phyloP scores from a whole-genome alignment of 257 asterid genomes.

The Solanum dulcamara region DNA sequence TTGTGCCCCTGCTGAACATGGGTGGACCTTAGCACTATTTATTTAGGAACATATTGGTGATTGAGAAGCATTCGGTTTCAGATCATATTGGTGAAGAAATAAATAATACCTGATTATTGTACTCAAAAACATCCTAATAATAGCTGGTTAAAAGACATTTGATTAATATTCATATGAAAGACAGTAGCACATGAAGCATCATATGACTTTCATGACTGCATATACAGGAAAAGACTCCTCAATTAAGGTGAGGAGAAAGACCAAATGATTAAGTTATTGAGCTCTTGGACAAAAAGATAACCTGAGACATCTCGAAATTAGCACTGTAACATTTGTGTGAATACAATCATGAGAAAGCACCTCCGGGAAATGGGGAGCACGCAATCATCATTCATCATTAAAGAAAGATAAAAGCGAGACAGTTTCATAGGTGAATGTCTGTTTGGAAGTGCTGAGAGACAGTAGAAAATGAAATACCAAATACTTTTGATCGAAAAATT shows the following conservation, averaged over 20 bases:
- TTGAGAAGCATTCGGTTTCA: not conserved
- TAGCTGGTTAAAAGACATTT: not conserved
- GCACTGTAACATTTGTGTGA: not conserved
- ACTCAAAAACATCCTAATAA: not conserved
- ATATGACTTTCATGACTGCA: not conserved
- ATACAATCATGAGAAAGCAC: not conserved
- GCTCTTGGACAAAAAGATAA: not conserved
- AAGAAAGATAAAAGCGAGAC: not conserved
- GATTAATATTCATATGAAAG: not conserved
- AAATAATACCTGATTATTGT: not conserved
- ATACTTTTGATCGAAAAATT: not conserved
- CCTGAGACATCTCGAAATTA: not conserved
- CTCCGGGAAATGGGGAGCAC: not conserved
- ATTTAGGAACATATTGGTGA: not conserved
- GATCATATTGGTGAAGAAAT: not conserved
- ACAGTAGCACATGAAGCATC: not conserved
- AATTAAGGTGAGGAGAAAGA: not conserved
- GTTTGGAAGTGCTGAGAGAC: not conserved
- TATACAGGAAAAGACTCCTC: not conserved
- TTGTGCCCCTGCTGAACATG: not conserved
- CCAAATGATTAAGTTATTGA: not conserved
- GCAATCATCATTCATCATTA: not conserved
- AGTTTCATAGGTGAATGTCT: not conserved
- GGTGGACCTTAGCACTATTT: not conserved
- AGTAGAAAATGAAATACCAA: not conserved